Base-by-base conservation (phyloP, 768 basidiomycete genomes). In the Jaapia argillacea region DNA sequence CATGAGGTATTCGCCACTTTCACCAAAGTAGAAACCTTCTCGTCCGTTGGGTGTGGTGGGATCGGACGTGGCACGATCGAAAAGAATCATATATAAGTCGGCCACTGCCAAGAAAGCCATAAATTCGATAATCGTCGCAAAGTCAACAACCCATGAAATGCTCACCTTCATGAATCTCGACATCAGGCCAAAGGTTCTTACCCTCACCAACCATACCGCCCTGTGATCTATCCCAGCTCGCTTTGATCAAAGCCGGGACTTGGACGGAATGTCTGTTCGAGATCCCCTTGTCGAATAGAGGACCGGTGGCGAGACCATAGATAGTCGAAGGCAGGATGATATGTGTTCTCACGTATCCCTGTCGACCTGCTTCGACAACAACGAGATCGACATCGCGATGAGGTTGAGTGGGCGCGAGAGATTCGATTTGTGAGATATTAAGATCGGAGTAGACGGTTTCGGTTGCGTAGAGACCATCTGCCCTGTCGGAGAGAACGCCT, bases 141-240 rank as follows among this genome's bases (percentile, higher is more conserved):
- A 20, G 18, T 6, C 23, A 13, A 22, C 26, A 24, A 21, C 6
- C 13, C 10, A 33, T 33, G 16, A 10, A 33, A 50, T 13, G 43
- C 66, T 41, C 45, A 76, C 77, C 59, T 26, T 81, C 77, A 36
- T 70, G 58, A 41, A 79, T 67, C 45, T 78, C 68, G 16, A 81
- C 71, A 47, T 75, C 62, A 0, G 71, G 68, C 80, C 78, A 84
- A 4, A 75, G 36, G 42, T 81, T 78, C 51, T 66, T 59, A 1
- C 82, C 81, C 33, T 66, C 51, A 0, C 80, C 79, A 3, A 82
- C 61, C 51, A 76, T 59, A 10, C 76, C 77, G 0, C 66, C 77
- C 24, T 70, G 66, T 1, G 66, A 67, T 27, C 80, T 65, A 47
- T 53, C 59, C 33, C 80, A 51, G 20, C 68, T 54, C 0, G 68